Conservation (phyloP, 805 yeast species). For the Scheffersomyces stipitis region DNA sequence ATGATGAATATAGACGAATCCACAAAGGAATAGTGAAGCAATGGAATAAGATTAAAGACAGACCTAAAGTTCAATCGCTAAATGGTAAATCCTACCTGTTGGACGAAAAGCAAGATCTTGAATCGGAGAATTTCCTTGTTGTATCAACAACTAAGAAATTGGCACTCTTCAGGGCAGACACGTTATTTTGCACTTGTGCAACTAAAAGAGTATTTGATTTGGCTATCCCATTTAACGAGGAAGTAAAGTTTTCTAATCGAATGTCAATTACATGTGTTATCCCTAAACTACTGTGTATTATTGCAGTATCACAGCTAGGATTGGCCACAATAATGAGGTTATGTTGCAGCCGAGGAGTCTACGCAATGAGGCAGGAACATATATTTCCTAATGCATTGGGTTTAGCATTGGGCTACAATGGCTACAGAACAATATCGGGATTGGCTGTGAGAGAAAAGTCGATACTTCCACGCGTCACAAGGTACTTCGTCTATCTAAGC, state of each 20-base stretch:
- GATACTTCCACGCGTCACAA: constrained; percentile 14
- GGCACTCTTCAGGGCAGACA: constrained; percentile 46
- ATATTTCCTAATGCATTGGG: constrained; percentile 36
- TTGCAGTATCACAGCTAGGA: constrained; percentile 41
- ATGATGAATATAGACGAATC: constrained; percentile 36
- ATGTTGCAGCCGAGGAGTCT: constrained; percentile 35
- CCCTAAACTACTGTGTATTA: constrained; percentile 34
- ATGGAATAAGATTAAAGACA: neutral
- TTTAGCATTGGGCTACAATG: constrained; percentile 24
- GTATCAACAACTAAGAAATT: constrained; percentile 45
- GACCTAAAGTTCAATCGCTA: constrained; percentile 7
- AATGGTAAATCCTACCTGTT: constrained; percentile 11
- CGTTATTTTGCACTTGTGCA: constrained; percentile 49
- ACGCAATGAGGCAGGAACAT: constrained; percentile 45
- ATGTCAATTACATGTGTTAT: constrained; percentile 35
- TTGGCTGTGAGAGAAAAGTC: constrained; percentile 27
- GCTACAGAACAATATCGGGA: constrained; percentile 35
- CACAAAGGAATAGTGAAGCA: constrained; percentile 19
- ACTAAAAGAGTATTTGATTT: constrained; percentile 43
- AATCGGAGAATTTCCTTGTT: constrained; percentile 15
- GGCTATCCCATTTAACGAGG: constrained; percentile 36
- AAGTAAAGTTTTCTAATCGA: constrained; percentile 31
- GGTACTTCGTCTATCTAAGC: constrained; percentile 30
- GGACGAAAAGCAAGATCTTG: constrained; percentile 4
- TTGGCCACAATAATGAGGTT: constrained; percentile 35